These are phyloP conservation scores for Acacia pycnantha DNA, from an alignment of 331 rosid genomes.

Conservation along the genomic window DNA sequence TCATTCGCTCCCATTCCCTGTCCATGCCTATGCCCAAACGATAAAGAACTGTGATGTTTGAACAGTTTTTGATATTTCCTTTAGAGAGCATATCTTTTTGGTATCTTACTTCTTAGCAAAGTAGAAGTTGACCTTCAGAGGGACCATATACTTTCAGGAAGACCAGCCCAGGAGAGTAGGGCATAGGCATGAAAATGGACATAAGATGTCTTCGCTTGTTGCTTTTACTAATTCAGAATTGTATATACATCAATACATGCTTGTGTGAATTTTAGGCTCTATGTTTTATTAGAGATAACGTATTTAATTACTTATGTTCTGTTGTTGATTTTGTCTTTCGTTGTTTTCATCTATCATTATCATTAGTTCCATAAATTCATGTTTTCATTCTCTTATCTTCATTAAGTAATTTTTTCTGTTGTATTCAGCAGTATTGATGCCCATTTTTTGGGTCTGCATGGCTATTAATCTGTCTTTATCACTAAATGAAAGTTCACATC, in stretches of 20 bases:
- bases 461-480: background rate
- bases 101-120: slow-evolving; percentile 2
- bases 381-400: background rate
- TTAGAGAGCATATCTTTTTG: background rate
- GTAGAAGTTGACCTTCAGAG: background rate
- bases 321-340: background rate
- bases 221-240: background rate
- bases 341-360: background rate
- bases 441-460: background rate
- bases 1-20: background rate
- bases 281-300: background rate
- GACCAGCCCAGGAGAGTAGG: background rate
- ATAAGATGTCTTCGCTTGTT: background rate
- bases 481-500: background rate
- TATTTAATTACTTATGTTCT: background rate
- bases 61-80: background rate
- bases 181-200: background rate
- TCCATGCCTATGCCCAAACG: background rate
- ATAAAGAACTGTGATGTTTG: background rate
- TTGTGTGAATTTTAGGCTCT: background rate
- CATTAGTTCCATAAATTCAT: background rate
- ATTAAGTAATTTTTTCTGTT: background rate
- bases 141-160: background rate
- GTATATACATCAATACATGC: background rate
- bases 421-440: background rate